Evolutionary conservation across 805 yeast genomes (phyloP).

Genomic region (Saturnispora hagleri): DNA sequence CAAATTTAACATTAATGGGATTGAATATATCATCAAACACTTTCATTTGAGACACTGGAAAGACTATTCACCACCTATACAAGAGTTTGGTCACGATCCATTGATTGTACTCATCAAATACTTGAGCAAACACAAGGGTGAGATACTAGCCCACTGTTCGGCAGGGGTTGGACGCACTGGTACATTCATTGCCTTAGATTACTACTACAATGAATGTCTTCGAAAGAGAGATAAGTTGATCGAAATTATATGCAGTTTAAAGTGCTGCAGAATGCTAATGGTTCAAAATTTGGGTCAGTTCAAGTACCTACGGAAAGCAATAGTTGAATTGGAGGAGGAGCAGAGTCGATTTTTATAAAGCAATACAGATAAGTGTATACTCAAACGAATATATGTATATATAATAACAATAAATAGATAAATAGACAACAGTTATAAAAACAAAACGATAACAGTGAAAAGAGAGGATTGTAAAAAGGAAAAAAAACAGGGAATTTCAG

Average conservation of each 20-base stretch:
- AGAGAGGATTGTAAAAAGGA: not conserved
- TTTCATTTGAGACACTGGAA: conserved; percentile 12
- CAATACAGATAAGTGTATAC: not conserved
- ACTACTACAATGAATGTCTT: conserved; percentile 20
- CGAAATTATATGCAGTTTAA: conserved; percentile 34
- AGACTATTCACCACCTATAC: conserved; percentile 11
- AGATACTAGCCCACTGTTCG: conserved; percentile 42
- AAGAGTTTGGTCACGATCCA: conserved; percentile 3
- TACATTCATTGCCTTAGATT: conserved; percentile 39
- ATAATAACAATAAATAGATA: conserved; percentile 1
- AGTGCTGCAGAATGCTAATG: conserved; percentile 44
- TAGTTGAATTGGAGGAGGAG: conserved; percentile 6
- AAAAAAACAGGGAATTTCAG: not conserved
- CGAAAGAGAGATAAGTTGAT: conserved; percentile 27
- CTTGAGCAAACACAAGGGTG: conserved; percentile 2
- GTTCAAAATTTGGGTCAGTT: conserved; percentile 45
- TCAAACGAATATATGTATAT: not conserved
- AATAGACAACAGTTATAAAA: not conserved
- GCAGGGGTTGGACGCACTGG: conserved; percentile 58
- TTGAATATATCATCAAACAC: conserved; percentile 2
- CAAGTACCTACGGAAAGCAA: conserved; percentile 38
- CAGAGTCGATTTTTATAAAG: not conserved
- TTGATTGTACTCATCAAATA: not conserved
- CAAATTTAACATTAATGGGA: not conserved
- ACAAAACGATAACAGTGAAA: not conserved